Conservation (phyloP, 768 basidiomycete species). For the Gymnopilus junonius region DNA sequence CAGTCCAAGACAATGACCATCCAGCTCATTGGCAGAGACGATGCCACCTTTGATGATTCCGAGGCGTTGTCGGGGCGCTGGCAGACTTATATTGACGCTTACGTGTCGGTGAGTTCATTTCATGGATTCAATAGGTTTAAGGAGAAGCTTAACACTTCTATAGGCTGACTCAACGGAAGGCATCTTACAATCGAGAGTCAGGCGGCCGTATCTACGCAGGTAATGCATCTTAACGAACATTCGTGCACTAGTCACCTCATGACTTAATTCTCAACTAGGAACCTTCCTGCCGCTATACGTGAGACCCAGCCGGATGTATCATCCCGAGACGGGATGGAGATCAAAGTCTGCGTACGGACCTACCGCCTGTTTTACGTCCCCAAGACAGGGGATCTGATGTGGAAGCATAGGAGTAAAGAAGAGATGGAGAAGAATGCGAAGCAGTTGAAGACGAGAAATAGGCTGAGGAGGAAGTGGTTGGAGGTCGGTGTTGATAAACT, state of each 20-base stretch:
- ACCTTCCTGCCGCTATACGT: conserved; percentile 38
- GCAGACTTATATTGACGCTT: conserved; percentile 81
- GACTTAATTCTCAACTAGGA: conserved; percentile 32
- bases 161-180: conserved; percentile 65
- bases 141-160: not conserved
- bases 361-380: conserved; percentile 84
- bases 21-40: conserved; percentile 81
- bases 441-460: conserved; percentile 36
- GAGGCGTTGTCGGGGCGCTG: conserved; percentile 78
- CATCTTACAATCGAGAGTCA: conserved; percentile 48
- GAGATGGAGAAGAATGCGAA: conserved; percentile 40
- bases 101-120: conserved; percentile 56
- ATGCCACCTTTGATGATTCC: conserved; percentile 73
- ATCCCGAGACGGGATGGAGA: conserved; percentile 69
- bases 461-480: conserved; percentile 42
- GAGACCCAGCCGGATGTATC: conserved; percentile 47
- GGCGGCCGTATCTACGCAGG: conserved; percentile 71
- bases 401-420: conserved; percentile 45
- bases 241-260: not conserved
- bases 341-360: conserved; percentile 83
- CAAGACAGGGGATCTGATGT: conserved; percentile 65
- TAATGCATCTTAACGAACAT: conserved; percentile 31
- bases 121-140: not conserved
- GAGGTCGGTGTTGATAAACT: conserved; percentile 12
- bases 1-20: conserved; percentile 70